A percentile compares a stretch with the other conserved stretches of the same genome.
These are phyloP conservation scores for Nicotiana paniculata DNA, from an alignment of 257 asterid genomes.

Conservation along the genomic window DNA sequence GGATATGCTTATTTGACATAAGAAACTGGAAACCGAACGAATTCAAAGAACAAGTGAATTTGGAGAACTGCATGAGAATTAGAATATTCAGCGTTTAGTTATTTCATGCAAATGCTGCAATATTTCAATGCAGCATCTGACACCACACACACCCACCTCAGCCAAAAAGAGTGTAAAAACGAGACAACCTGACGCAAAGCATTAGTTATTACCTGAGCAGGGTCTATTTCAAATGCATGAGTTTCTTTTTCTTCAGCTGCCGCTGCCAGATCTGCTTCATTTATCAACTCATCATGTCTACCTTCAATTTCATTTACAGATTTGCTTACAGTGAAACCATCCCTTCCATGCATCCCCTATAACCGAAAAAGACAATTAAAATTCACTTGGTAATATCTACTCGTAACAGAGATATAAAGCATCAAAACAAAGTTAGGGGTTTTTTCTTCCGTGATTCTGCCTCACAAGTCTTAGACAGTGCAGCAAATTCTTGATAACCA, in stretches of 20 bases:
- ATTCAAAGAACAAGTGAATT: neutral
- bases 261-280: constrained; percentile 91
- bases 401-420: neutral
- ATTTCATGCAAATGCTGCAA: neutral
- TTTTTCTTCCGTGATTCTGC: neutral
- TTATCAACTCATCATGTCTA: constrained; percentile 79
- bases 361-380: neutral
- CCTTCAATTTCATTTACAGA: constrained; percentile 83
- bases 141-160: neutral
- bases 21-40: neutral
- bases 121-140: neutral
- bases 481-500: neutral
- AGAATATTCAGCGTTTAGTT: neutral
- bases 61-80: neutral
- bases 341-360: constrained; percentile 59
- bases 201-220: constrained; percentile 58
- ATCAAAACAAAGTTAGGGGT: neutral
- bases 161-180: neutral
- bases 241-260: constrained; percentile 98
- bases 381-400: neutral
- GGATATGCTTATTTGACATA: neutral
- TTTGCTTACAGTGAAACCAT: constrained; percentile 77
- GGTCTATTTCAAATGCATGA: constrained; percentile 87
- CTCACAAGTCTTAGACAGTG: neutral
- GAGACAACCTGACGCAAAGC: neutral